Evolutionary conservation across 352 stramenopile species (phyloP).

Genomic region (Phytophthora cajani): DNA sequence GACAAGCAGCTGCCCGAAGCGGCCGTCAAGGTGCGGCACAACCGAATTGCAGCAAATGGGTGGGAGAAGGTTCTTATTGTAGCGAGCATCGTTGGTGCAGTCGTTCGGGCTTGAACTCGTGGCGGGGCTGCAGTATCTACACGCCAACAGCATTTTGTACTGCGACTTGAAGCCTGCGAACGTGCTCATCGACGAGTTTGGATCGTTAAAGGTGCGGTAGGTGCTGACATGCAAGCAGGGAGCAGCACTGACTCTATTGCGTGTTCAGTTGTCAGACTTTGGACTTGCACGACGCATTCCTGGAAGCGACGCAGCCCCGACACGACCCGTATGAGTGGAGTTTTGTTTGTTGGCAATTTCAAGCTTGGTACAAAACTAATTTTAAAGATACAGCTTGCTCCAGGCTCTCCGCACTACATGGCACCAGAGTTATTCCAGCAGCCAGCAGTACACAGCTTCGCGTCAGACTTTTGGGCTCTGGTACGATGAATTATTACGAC

Average conservation of each 20-base stretch:
- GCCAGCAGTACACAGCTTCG: conserved; percentile 86
- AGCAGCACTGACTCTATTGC: neutral
- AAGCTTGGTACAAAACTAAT: neutral
- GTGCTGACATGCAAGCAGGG: neutral
- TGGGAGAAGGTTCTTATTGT: too few relatives aligned
- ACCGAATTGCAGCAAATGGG: too few relatives aligned
- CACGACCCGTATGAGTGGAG: conserved; percentile 41
- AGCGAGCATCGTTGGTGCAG: conserved; percentile 24
- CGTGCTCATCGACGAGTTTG: conserved; percentile 93
- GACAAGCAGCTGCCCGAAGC: conserved; percentile 85
- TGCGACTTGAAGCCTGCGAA: conserved; percentile 93
- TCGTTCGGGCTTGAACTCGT: conserved; percentile 79
- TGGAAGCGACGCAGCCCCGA: conserved; percentile 41
- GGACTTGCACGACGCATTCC: conserved; percentile 87
- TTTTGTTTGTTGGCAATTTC: neutral
- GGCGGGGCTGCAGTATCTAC: conserved; percentile 88
- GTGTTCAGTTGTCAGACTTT: conserved; percentile 85
- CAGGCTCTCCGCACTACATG: conserved; percentile 92
- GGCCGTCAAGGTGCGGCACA: conserved; percentile 63
- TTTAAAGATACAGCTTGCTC: conserved; percentile 43
- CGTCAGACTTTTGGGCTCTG: conserved; percentile 89
- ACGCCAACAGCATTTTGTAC: conserved; percentile 89
- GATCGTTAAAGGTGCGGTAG: conserved; percentile 82
- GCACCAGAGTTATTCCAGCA: conserved; percentile 91
- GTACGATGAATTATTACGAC: conserved; percentile 34